phyloP scores from a whole-genome alignment of 306 rosid genomes.

The Cyamopsis tetragonoloba region DNA sequence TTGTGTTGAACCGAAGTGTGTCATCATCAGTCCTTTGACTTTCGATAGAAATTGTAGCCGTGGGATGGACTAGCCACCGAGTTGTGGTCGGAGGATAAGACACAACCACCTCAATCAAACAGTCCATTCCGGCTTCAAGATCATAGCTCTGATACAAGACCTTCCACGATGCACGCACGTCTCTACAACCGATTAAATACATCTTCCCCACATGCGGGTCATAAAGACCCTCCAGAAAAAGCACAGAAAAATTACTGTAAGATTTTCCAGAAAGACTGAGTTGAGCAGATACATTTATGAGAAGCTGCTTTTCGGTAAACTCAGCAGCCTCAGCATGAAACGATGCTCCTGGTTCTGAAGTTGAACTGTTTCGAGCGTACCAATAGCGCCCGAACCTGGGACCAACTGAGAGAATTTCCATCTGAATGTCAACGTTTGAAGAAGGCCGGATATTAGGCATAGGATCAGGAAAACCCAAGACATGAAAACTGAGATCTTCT shows the following conservation, averaged over 20 bases:
- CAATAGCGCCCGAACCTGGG: conserved; percentile 61
- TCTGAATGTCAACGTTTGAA: conserved; percentile 45
- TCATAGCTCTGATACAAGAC: conserved; percentile 59
- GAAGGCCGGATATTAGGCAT: conserved; percentile 28
- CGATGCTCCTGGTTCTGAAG: conserved; percentile 40
- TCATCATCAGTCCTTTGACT: conserved; percentile 76
- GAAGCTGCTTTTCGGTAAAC: conserved; percentile 80
- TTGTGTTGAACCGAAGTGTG: conserved; percentile 47
- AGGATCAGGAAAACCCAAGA: conserved; percentile 47
- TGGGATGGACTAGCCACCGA: conserved; percentile 75
- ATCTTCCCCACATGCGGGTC: conserved; percentile 75
- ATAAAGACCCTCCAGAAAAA: conserved; percentile 81
- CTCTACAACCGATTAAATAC: conserved; percentile 92
- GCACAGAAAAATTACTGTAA: conserved; percentile 49
- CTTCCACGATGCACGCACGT: conserved; percentile 74
- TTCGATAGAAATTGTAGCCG: conserved; percentile 57
- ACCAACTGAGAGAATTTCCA: conserved; percentile 80
- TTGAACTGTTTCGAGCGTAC: conserved; percentile 46
- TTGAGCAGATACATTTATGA: conserved; percentile 82
- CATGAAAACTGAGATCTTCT: conserved; percentile 79
- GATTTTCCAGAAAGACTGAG: conserved; percentile 54
- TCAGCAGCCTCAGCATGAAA: conserved; percentile 51
- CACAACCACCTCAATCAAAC: conserved; percentile 67
- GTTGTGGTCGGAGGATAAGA: conserved; percentile 81
- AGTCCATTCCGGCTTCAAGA: conserved; percentile 84